Percentiles rank a stretch among this genome's conserved stretches.
Conservation (phyloP, 345 rosid species). For the Microcos paniculata region DNA sequence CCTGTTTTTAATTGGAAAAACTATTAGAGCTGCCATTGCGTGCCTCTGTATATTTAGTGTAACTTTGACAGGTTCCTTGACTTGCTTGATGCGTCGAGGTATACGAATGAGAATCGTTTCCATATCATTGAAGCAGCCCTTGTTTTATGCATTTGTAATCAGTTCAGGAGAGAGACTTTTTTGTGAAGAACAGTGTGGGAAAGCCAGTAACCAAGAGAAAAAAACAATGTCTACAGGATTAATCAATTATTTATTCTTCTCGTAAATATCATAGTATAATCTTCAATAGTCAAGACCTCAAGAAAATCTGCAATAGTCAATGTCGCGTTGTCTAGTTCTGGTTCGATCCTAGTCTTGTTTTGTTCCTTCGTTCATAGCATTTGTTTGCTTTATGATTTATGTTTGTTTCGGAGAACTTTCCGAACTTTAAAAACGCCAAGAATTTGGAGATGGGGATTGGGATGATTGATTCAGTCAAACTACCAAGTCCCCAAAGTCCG, state of each 20-base stretch:
- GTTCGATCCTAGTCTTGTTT: not conserved
- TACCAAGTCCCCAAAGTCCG: not conserved
- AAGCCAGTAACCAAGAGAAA: not conserved
- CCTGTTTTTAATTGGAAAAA: too few relatives aligned
- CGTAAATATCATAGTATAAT: too few relatives aligned
- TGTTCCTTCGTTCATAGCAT: too few relatives aligned
- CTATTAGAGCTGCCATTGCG: too few relatives aligned
- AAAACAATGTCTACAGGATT: too few relatives aligned
- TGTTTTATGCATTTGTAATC: not conserved
- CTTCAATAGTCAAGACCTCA: not conserved
- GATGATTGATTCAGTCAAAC: not conserved
- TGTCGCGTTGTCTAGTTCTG: not conserved
- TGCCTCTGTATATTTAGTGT: too few relatives aligned
- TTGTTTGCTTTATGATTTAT: not conserved
- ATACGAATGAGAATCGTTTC: not conserved
- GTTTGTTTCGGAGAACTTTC: not conserved
- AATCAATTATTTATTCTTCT: too few relatives aligned
- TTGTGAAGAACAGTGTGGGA: not conserved
- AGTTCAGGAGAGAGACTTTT: not conserved
- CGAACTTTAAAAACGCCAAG: not conserved
- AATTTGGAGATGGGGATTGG: not conserved
- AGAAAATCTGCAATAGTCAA: not conserved
- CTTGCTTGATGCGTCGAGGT: not conserved
- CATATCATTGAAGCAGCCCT: not conserved
- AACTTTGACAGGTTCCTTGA: not conserved